Conservation (phyloP, 116 monocot genomes). For the Zostera marina region DNA sequence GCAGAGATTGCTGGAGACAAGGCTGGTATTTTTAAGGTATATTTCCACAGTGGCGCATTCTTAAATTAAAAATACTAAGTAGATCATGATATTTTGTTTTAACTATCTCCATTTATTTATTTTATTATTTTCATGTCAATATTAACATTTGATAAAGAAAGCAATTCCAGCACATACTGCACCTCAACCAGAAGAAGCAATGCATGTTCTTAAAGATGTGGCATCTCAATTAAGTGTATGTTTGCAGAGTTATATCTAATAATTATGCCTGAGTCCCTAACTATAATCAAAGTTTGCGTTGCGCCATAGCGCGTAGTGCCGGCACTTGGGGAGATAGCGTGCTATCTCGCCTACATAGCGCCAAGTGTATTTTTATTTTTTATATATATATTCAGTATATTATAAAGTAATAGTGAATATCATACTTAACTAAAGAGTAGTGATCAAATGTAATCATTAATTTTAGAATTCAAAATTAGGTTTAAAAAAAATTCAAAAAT, state of each 20-base stretch:
- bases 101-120: not conserved
- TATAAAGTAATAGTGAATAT: no score
- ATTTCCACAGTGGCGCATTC: not conserved
- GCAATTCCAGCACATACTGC: slow-evolving; percentile 71
- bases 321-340: no score
- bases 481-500: no score
- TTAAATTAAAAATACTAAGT: no score
- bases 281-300: no score
- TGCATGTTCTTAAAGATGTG: slow-evolving; percentile 45
- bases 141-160: slow-evolving; percentile 26
- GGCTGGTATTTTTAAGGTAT: slow-evolving; percentile 94
- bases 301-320: no score
- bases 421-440: no score
- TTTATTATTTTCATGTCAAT: not conserved
- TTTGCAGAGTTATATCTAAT: not conserved
- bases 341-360: no score
- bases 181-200: slow-evolving; percentile 86
- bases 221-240: slow-evolving; percentile 58
- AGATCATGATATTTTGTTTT: not conserved
- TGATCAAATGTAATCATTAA: no score
- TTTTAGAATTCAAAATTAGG: no score
- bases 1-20: slow-evolving; percentile 90
- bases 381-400: no score
- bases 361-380: no score
- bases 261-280: not conserved